Base-by-base conservation (phyloP, 1,284 basidiomycete genomes). In the Marasmius oreades region DNA sequence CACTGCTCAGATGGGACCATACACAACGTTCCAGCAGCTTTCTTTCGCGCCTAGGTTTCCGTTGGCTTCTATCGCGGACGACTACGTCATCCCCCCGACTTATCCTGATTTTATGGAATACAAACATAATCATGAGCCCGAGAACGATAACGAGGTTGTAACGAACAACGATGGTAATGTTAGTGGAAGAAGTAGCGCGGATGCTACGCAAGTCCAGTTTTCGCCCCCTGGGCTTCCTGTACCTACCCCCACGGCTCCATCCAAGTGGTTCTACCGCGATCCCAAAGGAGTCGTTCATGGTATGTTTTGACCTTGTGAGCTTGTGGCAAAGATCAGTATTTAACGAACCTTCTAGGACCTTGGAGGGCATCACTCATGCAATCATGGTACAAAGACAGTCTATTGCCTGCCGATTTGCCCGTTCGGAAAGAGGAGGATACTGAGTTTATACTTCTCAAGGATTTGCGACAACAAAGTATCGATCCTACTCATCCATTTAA, bases 21-120 rank as follows among this genome's bases (percentile, higher is more conserved):
- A 93, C 67, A 91, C 89, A 12, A 93, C 90, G 3, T 93, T 94
- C 73, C 92, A 93, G 66, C 92, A 94, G 70, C 75, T 94, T 5
- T 79, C 78, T 5, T 93, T 92, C 66, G 81, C 92, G 7, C 92
- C 92, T 8, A 85, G 80, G 57, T 91, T 94, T 64, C 92, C 92
- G 16, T 76, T 93, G 55, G 88, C 88, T n/a, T 81, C 87, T 1
- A 89, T 94, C 54, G 87, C 92, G 16, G 89, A 93, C 64, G 90
- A 93, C 45, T 94, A 91, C 70, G 81, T 91, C 57, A 94, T 94
- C 56, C 92, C 92, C 23, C 92, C 92, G 1, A 92, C 91, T 57
- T 94, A 94, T 68, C 78, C 81, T 6, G 78, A 85, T 34, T 92
- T 92, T 70, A 70, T 92, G 56, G 79, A 84, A 51, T 89, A 92